Evolutionary conservation across 1,284 basidiomycete genomes (phyloP), one percentile per base, ranked within the genome.

Genomic region (Pisolithus thermaeus): DNA sequence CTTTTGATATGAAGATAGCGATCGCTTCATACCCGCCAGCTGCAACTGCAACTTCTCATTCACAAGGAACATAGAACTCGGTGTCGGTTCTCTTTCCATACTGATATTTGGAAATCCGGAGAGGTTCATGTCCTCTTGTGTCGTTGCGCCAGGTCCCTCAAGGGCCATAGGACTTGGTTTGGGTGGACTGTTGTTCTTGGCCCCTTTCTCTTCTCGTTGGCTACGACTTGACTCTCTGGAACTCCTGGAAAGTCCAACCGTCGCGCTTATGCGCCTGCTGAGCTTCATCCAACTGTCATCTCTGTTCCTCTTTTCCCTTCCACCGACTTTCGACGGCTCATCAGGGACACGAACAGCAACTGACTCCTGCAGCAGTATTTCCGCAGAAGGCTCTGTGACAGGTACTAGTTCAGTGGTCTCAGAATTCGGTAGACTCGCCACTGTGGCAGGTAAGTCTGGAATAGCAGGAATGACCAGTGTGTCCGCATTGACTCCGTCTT

Each of bases 211-310:
- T 27, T 32, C 41, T 50, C 58, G 62, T 30, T 52, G 35, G 8
- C 55, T 56, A 37, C 54, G 55, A 32, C 54, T 51, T 25, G 52
- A 46, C 11, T 56, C 54, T 28, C 44, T 47, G 12, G 55, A 56
- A 27, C 65, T 61, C 55, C 69, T 73, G 40, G 59, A 49, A 25
- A 66, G 59, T 32, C 78, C 74, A 46, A 85, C 73, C 11, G 74
- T 72, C 59, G 79, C 68, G 56, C 79, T 84, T 54, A 86, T 75
- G 52, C 82, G 70, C 56, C 80, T 70, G n/a, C 82, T 74, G 39
- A 86, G 57, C 61, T 78, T 81, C 22, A 73, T 70, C 82, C 83
- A 84, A 27, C 73, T 67, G 22, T 75, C 75, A 47, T 73, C 73
- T 59, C 70, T 74, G 46, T 70, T 67, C 47, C 65, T 70, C 47